These are phyloP conservation scores for Umbellularia californica DNA, from an alignment of 164 flowering plant species.

Conservation along the genomic window DNA sequence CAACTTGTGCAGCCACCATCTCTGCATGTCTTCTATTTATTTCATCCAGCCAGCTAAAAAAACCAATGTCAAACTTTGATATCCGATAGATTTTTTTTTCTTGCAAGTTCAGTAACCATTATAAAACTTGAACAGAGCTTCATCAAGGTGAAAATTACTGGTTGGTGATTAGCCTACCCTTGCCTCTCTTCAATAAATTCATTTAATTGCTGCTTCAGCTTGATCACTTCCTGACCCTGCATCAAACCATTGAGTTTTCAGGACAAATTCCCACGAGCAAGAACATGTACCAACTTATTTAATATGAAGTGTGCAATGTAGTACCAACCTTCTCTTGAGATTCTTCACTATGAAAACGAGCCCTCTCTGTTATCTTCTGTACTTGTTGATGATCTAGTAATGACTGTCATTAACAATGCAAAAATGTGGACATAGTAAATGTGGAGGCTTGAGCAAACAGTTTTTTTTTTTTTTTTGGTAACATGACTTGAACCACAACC, in stretches of 20 bases:
- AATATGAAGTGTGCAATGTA: not conserved
- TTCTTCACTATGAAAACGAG: constrained; percentile 35
- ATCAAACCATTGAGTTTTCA: constrained; percentile 24
- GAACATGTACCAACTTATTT: not conserved
- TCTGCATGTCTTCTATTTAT: constrained; percentile 80
- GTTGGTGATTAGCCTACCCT: constrained; percentile 40
- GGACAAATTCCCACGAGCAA: not conserved
- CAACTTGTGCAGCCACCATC: constrained; percentile 58
- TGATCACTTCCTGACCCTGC: constrained; percentile 59
- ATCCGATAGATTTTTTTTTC: not conserved
- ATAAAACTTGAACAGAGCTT: not conserved
- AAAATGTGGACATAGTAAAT: not conserved
- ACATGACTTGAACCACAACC: too few species aligned
- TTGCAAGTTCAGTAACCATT: not conserved
- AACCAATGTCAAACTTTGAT: constrained; percentile 11
- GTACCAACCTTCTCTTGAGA: constrained; percentile 47
- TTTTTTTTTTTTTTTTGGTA: too few species aligned
- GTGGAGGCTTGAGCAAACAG: not conserved
- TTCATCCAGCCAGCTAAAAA: constrained; percentile 86
- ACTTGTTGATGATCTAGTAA: constrained; percentile 15
- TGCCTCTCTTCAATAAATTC: constrained; percentile 77
- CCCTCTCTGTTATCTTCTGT: constrained; percentile 44
- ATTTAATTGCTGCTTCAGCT: constrained; percentile 68
- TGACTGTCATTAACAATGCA: constrained; percentile 9
- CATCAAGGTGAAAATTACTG: constrained; percentile 4